Evolutionary conservation across 1,284 basidiomycete species (phyloP).

Genomic region (Cryptococcus floricola): DNA sequence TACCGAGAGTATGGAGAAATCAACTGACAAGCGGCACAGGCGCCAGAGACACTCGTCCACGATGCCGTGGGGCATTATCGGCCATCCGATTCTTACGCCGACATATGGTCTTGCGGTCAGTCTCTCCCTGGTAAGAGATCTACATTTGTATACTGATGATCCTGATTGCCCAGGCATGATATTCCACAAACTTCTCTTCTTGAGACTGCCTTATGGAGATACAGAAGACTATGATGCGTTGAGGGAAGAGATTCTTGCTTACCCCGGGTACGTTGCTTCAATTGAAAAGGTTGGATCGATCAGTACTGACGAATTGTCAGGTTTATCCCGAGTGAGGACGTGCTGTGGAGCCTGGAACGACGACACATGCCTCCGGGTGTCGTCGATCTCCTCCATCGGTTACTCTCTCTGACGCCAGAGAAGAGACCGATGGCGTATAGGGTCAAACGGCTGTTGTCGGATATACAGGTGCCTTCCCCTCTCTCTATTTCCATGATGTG

Average conservation of each 20-base stretch:
- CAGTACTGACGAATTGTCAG: no score
- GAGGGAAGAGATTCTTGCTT: constrained; percentile 68
- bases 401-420: no score
- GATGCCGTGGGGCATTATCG: constrained; percentile 58
- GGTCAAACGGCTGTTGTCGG: no score
- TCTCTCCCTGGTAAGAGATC: background rate
- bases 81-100: constrained; percentile 73
- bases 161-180: constrained; percentile 63
- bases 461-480: no score
- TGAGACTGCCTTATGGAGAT: constrained; percentile 71
- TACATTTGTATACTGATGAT: background rate
- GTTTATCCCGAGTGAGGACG: no score
- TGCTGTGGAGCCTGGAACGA: no score
- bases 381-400: no score
- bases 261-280: constrained; percentile 59
- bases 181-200: constrained; percentile 83
- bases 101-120: constrained; percentile 56
- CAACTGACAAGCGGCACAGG: constrained; percentile 26
- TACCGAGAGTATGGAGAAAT: background rate
- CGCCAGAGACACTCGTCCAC: constrained; percentile 70
- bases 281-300: no score
- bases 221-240: constrained; percentile 60
- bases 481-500: no score
- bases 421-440: no score
- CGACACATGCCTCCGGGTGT: no score